These are phyloP conservation scores for Amoebophrya sp. DNA, from an alignment of 169 alveolate species.

Conservation along the genomic window DNA sequence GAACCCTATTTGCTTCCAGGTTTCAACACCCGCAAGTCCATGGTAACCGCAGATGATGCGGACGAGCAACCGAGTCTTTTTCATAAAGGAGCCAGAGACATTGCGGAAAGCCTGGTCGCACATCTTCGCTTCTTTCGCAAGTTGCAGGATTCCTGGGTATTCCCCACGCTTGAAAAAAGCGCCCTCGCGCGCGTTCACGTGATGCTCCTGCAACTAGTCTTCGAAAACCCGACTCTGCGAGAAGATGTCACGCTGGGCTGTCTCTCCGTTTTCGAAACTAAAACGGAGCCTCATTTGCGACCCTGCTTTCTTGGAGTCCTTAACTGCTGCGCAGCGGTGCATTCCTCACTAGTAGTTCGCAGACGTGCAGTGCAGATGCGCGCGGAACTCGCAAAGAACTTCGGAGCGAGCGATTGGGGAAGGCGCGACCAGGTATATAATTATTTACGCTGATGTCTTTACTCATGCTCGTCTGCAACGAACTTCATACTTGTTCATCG, in stretches of 20 bases:
- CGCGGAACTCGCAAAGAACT: not conserved
- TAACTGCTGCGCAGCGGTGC: not conserved
- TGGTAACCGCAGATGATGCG: too few relatives aligned
- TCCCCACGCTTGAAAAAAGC: not conserved
- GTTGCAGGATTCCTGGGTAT: not conserved
- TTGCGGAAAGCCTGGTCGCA: slow-evolving; percentile 3
- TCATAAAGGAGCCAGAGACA: too few relatives aligned
- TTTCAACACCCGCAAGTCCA: too few relatives aligned
- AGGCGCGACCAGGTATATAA: too few relatives aligned
- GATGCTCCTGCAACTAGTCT: not conserved
- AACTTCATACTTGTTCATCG: too few relatives aligned
- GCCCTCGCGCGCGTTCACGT: not conserved
- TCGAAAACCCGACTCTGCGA: not conserved
- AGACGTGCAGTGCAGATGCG: not conserved
- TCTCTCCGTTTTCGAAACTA: not conserved
- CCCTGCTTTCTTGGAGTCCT: not conserved
- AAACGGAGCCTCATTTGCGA: not conserved
- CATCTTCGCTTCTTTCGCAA: not conserved
- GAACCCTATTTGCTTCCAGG: too few relatives aligned
- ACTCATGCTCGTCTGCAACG: too few relatives aligned
- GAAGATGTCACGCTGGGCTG: not conserved
- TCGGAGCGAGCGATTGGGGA: too few relatives aligned
- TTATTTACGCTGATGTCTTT: too few relatives aligned
- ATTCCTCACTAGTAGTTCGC: not conserved
- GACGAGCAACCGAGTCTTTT: too few relatives aligned